phyloP scores from a whole-genome alignment of 1,284 basidiomycete species.

The Stygiomarasmius scandens region DNA sequence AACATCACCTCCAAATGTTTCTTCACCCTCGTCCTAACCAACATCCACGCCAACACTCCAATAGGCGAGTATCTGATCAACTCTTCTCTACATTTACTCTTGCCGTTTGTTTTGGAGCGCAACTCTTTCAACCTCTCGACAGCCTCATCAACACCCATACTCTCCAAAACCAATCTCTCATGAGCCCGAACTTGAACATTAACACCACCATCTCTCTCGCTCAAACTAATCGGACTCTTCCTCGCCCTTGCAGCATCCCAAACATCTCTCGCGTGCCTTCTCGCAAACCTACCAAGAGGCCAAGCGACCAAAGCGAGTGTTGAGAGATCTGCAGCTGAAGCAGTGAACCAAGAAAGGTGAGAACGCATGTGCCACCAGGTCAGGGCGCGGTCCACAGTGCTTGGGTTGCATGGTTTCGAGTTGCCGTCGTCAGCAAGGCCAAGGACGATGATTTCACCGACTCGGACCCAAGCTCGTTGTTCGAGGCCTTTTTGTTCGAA shows the following conservation, averaged over 20 bases:
- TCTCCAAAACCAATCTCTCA: constrained; percentile 58
- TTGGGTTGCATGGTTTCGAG: no score
- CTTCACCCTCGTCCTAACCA: constrained; percentile 53
- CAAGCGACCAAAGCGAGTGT: constrained; percentile 60
- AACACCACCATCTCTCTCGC: constrained; percentile 13
- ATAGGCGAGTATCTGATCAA: constrained; percentile 41
- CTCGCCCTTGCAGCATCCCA: constrained; percentile 40
- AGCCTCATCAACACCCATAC: constrained; percentile 46
- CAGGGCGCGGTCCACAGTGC: constrained; percentile 46
- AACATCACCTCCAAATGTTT: constrained; percentile 54
- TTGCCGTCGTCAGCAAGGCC: constrained; percentile 32
- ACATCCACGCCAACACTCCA: constrained; percentile 47
- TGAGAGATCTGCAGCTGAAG: constrained; percentile 50
- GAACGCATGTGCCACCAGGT: constrained; percentile 54
- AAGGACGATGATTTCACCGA: constrained; percentile 55
- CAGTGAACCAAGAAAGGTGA: constrained; percentile 40
- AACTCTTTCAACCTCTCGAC: constrained; percentile 35
- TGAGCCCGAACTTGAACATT: constrained; percentile 39
- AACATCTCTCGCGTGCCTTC: constrained; percentile 38
- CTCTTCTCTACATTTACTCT: neutral
- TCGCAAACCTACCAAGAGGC: constrained; percentile 32
- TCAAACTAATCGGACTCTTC: constrained; percentile 4
- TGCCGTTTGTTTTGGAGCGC: neutral
- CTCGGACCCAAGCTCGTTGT: constrained; percentile 53
- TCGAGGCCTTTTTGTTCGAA: constrained; percentile 48